Conservation (phyloP, 2,329 filamentous ascomycete species). For the Elsinoe fawcettii region DNA sequence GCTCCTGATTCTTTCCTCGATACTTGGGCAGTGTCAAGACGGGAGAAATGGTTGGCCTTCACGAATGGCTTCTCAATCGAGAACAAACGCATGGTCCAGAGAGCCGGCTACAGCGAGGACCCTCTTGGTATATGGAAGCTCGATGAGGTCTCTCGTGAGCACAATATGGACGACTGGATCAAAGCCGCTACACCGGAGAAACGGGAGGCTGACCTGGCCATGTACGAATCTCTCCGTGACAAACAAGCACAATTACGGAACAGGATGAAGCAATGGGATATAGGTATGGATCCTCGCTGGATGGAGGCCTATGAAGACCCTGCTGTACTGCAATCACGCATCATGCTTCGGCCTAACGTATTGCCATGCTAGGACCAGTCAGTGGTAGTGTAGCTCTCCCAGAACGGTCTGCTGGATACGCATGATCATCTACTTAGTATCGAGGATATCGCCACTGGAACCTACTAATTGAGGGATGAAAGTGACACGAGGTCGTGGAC, state of each 20-base stretch:
- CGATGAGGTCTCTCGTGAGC: neutral
- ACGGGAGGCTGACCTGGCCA: neutral
- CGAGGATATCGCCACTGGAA: too few species aligned
- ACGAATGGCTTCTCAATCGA: conserved; percentile 3
- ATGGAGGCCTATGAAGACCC: neutral
- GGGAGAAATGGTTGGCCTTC: neutral
- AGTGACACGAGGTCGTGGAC: too few species aligned
- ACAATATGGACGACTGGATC: conserved; percentile 6
- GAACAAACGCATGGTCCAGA: conserved; percentile 3
- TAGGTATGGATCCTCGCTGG: neutral
- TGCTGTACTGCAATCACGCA: neutral
- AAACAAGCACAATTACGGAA: neutral
- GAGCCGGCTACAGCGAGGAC: conserved; percentile 7
- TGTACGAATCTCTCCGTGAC: neutral
- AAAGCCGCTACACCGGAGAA: neutral
- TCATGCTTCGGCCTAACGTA: neutral
- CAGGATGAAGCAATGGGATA: conserved; percentile 11
- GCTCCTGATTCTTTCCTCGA: neutral
- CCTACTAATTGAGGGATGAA: too few species aligned
- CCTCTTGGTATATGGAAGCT: conserved; percentile 1
- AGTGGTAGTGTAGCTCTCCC: too few species aligned
- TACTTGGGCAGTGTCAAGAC: neutral
- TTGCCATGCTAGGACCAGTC: too few species aligned
- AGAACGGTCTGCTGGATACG: too few species aligned
- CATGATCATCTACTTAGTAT: too few species aligned